phyloP scores from a whole-genome alignment of 768 basidiomycete genomes.

The Lactifluus volemus region DNA sequence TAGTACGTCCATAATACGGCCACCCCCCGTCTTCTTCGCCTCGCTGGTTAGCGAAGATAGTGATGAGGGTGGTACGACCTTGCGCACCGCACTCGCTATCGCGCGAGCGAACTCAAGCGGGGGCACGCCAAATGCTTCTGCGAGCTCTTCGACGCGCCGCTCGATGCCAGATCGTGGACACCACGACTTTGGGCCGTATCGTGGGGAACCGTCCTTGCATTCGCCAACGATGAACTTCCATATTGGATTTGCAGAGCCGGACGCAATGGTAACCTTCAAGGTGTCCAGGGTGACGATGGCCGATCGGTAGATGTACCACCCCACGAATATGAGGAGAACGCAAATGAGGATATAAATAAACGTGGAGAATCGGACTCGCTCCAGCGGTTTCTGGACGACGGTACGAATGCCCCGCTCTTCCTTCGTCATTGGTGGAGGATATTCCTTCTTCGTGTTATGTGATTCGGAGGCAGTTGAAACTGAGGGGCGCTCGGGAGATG shows the following conservation, averaged over 20 bases:
- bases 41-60: constrained; percentile 40
- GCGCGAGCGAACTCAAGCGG: constrained; percentile 53
- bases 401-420: constrained; percentile 1
- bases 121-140: constrained; percentile 52
- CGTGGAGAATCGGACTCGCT: not conserved
- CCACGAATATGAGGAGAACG: not conserved
- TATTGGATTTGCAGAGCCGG: not conserved
- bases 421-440: constrained; percentile 4
- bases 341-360: constrained; percentile 9
- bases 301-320: constrained; percentile 11
- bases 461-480: not conserved
- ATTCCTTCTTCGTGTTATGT: not conserved
- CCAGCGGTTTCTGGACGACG: constrained; percentile 5
- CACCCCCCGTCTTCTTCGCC: constrained; percentile 36
- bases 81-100: constrained; percentile 49
- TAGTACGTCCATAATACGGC: constrained; percentile 3
- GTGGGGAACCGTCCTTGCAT: not conserved
- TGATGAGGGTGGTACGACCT: constrained; percentile 52
- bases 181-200: not conserved
- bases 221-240: not conserved
- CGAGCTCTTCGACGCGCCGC: constrained; percentile 48
- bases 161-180: constrained; percentile 33
- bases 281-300: constrained; percentile 1
- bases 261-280: not conserved
- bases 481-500: constrained; percentile 1